These are phyloP conservation scores for Claviceps arundinis DNA, from an alignment of 2,329 filamentous ascomycete genomes.

Conservation along the genomic window DNA sequence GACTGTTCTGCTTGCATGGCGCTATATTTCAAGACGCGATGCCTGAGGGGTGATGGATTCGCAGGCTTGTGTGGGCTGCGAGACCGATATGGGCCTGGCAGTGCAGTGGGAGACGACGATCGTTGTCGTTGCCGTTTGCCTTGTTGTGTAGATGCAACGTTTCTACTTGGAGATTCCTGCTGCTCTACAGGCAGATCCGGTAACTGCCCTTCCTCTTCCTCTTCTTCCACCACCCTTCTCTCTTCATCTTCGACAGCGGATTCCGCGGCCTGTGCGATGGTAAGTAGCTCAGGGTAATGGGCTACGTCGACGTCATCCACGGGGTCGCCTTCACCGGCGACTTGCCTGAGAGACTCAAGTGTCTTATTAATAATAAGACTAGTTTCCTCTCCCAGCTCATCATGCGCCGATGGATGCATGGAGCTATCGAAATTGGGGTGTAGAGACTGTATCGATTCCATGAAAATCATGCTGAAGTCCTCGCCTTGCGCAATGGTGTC, in stretches of 20 bases:
- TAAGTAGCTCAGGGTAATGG: constrained; percentile 1
- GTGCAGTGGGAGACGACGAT: constrained; percentile 12
- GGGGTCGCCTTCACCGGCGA: constrained; percentile 6
- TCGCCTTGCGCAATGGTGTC: constrained; percentile 37
- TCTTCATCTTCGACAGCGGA: not conserved
- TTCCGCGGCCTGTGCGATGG: constrained; percentile 2
- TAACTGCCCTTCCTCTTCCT: not conserved
- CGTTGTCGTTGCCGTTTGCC: not conserved
- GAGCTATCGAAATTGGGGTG: constrained; percentile 26
- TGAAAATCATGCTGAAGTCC: constrained; percentile 47
- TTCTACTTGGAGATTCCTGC: constrained; percentile 6
- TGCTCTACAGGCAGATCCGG: constrained; percentile 6
- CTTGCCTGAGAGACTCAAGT: constrained; percentile 34
- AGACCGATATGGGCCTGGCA: constrained; percentile 16
- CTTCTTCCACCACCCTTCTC: not conserved
- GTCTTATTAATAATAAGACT: constrained; percentile 43
- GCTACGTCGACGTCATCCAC: constrained; percentile 1
- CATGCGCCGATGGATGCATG: constrained; percentile 19
- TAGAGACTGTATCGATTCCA: constrained; percentile 39
- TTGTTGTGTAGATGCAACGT: not conserved
- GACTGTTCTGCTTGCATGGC: constrained; percentile 12
- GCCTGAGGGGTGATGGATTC: constrained; percentile 18
- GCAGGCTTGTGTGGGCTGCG: constrained; percentile 23
- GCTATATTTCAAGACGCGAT: constrained; percentile 20
- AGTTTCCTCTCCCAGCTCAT: constrained; percentile 42